Conservation (phyloP, 2,329 filamentous ascomycete genomes). For the Coniochaeta ligniaria region DNA sequence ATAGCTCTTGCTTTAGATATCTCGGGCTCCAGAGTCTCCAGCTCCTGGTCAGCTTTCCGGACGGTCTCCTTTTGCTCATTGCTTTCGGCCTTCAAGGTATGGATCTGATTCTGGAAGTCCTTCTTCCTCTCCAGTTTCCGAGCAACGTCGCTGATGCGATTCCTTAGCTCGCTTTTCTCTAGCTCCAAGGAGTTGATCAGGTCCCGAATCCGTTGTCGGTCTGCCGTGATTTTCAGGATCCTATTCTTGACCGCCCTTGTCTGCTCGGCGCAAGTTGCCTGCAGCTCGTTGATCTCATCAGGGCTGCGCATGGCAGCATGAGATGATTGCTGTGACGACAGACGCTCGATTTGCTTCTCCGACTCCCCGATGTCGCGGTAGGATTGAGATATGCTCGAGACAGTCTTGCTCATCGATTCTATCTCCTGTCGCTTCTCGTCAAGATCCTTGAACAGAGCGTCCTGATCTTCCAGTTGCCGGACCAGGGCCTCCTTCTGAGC, state of each 20-base stretch:
- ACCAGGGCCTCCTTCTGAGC: constrained; percentile 54
- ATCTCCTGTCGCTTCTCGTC: constrained; percentile 47
- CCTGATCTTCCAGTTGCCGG: constrained; percentile 57
- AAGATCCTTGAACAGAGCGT: constrained; percentile 57
- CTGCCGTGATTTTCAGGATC: constrained; percentile 58
- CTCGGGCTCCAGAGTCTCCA: constrained; percentile 68
- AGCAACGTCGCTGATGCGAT: constrained; percentile 62
- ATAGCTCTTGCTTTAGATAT: constrained; percentile 68
- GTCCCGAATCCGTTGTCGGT: constrained; percentile 65
- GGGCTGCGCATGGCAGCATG: constrained; percentile 59
- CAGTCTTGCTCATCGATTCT: constrained; percentile 68
- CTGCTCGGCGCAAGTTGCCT: constrained; percentile 60
- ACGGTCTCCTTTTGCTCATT: constrained; percentile 63
- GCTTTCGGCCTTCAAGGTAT: constrained; percentile 64
- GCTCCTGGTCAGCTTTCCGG: constrained; percentile 61
- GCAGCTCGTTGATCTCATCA: constrained; percentile 77
- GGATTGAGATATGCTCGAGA: constrained; percentile 68
- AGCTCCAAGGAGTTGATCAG: constrained; percentile 66
- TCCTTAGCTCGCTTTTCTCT: constrained; percentile 66
- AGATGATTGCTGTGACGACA: constrained; percentile 65
- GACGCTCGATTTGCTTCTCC: constrained; percentile 65
- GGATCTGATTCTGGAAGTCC: constrained; percentile 62
- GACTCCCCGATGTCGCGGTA: constrained; percentile 64
- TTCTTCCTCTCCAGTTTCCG: constrained; percentile 78
- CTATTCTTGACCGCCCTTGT: constrained; percentile 55